phyloP scores from a whole-genome alignment of 495 filamentous ascomycete species.

The Penicillium egyptiacum region DNA sequence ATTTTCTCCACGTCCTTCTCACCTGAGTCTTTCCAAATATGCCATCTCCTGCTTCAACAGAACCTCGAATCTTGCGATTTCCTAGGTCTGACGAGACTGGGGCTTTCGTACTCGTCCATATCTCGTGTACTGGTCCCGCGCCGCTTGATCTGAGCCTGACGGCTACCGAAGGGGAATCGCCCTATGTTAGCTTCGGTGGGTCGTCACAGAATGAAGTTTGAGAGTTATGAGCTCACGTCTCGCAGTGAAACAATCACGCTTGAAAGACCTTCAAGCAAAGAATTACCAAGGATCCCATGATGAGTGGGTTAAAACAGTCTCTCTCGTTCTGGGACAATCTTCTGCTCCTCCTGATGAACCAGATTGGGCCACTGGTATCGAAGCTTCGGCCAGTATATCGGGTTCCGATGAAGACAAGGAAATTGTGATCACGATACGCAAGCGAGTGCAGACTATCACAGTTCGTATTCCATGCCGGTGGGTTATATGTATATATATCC shows the following conservation, averaged over 20 bases:
- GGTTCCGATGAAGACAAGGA: conserved; percentile 33
- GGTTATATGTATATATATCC: background rate
- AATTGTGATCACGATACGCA: conserved; percentile 54
- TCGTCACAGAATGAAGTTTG: conserved; percentile 9
- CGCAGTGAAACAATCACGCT: conserved; percentile 48
- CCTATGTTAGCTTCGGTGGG: conserved; percentile 59
- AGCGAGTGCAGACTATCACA: conserved; percentile 57
- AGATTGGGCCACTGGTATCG: conserved; percentile 28
- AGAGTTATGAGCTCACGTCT: conserved; percentile 20
- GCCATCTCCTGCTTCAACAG: conserved; percentile 1
- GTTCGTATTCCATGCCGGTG: conserved; percentile 30
- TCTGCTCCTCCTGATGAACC: conserved; percentile 13
- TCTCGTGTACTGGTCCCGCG: conserved; percentile 45
- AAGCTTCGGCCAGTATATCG: conserved; percentile 38
- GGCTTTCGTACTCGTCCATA: conserved; percentile 58
- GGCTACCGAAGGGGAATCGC: conserved; percentile 66
- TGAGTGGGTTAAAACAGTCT: conserved; percentile 58
- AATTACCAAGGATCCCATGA: conserved; percentile 53
- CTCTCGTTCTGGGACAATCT: conserved; percentile 31
- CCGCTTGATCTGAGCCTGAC: conserved; percentile 60
- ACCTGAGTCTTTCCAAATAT: background rate
- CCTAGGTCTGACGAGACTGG: conserved; percentile 53
- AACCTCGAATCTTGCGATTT: conserved; percentile 52
- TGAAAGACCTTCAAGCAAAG: conserved; percentile 50
- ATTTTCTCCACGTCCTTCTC: background rate